phyloP scores from a whole-genome alignment of 257 asterid genomes.

The Primulina tabacum region DNA sequence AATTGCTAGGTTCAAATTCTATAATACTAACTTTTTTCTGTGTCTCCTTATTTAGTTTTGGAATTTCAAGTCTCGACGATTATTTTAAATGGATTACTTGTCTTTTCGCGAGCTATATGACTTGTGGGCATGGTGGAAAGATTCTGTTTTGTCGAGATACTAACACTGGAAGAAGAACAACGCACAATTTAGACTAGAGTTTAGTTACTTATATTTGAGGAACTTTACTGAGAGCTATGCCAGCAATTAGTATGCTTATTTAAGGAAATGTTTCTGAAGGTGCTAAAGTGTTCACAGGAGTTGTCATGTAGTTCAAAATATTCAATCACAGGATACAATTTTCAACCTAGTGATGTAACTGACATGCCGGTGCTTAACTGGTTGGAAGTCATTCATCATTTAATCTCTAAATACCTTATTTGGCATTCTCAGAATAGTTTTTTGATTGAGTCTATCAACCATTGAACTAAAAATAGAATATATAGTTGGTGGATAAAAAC shows the following conservation, averaged over 20 bases:
- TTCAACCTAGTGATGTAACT: not conserved
- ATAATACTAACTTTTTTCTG: not conserved
- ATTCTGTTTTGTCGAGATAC: too few species aligned
- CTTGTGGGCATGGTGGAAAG: not conserved
- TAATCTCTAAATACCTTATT: not conserved
- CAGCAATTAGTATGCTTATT: not conserved
- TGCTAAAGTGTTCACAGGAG: not conserved
- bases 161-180: too few species aligned
- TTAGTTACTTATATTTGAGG: not conserved
- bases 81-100: not conserved
- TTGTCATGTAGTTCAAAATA: not conserved
- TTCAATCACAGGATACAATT: not conserved
- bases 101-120: not conserved
- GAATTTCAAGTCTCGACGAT: not conserved
- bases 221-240: not conserved
- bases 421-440: not conserved
- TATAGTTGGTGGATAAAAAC: not conserved
- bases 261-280: not conserved
- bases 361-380: not conserved
- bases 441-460: not conserved
- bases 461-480: too few species aligned
- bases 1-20: slow-evolving; percentile 14
- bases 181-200: not conserved
- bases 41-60: not conserved
- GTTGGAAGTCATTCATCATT: not conserved